Evolutionary conservation across 257 asterid species (phyloP), one percentile per base, ranked within the genome.

Genomic region (Scutellaria barbata): DNA sequence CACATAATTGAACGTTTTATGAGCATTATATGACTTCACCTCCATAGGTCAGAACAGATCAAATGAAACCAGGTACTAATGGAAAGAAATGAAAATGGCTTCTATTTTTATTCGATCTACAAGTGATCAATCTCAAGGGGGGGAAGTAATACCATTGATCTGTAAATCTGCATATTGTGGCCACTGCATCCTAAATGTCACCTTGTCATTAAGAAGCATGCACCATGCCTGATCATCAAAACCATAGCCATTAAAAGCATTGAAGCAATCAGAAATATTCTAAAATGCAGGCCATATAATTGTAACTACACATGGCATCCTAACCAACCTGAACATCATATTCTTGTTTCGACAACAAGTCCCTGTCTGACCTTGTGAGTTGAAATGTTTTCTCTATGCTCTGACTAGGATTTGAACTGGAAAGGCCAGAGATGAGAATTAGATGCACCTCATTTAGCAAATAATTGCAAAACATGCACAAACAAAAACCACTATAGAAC

Each of bases 121-220:
- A 63, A 53, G 45, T 43, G 45, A 60, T 60, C 16, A 65, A 54
- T 61, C 72, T 62, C 53, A 66, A 66, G 37, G 64, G 48, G 48
- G 72, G 48, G 69, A 72, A 62, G 74, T 48, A 83, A 76, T 90
- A 95, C 99, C 97, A 81, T 95, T 95, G 77, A 95, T 84, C 84
- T 89, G 96, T 65, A 95, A 85, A 75, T 92, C 98, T 10, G 96
- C 96, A 80, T 89, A 80, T 47, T 86, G 97, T 71, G 96, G 98
- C 97, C 98, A 95, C 83, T 91, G 98, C 97, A 92, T 90, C 84
- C 97, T 85, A 79, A 90, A 92, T 16, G 83, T 78, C 73, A 90
- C 98, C 88, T 92, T 90, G 89, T 92, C 98, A 70, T 88, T 92
- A 63, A 92, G 90, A 79, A 92, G 97, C 95, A 90, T 90, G 87